Percentiles rank a stretch among this genome's conserved stretches.
Conservation (phyloP, 768 basidiomycete species). For the Mycena rosella region DNA sequence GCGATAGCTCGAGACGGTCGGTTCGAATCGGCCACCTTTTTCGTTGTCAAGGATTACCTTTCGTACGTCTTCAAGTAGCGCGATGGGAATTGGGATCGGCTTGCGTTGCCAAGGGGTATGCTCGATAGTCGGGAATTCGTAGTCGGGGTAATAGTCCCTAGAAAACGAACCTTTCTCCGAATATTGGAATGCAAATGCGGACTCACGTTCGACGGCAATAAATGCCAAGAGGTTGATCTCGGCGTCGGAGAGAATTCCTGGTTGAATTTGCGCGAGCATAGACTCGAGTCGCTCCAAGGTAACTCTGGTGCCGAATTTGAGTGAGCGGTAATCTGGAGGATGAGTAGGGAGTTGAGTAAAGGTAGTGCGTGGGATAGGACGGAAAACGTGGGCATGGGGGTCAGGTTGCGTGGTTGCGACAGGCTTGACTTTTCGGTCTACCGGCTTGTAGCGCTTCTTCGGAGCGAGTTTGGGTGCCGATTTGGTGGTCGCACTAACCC, state of each 20-base stretch:
- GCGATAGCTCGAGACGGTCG: constrained; percentile 39
- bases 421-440: constrained; percentile 14
- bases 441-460: constrained; percentile 14
- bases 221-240: constrained; percentile 37
- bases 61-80: constrained; percentile 36
- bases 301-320: constrained; percentile 23
- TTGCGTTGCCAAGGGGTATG: constrained; percentile 42
- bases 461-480: not conserved
- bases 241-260: not conserved
- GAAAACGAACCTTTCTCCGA: constrained; percentile 41
- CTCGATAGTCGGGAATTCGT: constrained; percentile 39
- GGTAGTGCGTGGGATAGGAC: constrained; percentile 12
- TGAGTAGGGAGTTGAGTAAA: constrained; percentile 22
- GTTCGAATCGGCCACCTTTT: constrained; percentile 40
- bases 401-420: constrained; percentile 2
- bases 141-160: constrained; percentile 41
- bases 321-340: constrained; percentile 20
- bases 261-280: constrained; percentile 35
- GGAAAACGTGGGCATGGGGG: constrained; percentile 13
- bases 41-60: constrained; percentile 40
- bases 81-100: constrained; percentile 39
- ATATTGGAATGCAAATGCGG: constrained; percentile 41
- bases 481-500: not conserved
- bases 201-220: constrained; percentile 26
- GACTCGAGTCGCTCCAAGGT: constrained; percentile 30